Evolutionary conservation across 2,329 filamentous ascomycete genomes (phyloP).

Genomic region (Rhynchosporium graminicola): DNA sequence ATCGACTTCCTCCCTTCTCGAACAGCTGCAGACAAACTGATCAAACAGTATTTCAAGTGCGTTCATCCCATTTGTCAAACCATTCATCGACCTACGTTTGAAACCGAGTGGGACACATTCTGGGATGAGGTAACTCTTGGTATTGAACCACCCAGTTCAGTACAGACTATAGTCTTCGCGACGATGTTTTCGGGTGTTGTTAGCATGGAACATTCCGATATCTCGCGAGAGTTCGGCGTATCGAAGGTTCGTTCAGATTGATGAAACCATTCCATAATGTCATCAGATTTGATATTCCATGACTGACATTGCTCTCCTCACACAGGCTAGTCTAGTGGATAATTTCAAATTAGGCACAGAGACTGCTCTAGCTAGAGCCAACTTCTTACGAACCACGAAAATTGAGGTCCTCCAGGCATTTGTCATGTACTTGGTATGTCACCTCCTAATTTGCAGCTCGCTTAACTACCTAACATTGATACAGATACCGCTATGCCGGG

Average conservation of each 20-base stretch:
- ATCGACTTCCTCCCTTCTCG: constrained; percentile 62
- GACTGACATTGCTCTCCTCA: not conserved
- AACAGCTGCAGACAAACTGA: constrained; percentile 58
- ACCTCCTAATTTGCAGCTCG: not conserved
- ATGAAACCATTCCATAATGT: not conserved
- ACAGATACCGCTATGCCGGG: constrained; percentile 69
- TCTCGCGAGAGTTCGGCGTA: constrained; percentile 55
- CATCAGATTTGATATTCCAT: not conserved
- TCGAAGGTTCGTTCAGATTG: constrained; percentile 41
- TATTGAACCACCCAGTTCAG: constrained; percentile 62
- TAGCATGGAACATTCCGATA: constrained; percentile 59
- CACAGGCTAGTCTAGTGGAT: constrained; percentile 55
- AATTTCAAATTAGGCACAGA: constrained; percentile 68
- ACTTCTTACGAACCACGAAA: constrained; percentile 70
- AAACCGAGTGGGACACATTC: constrained; percentile 63
- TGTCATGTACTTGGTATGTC: constrained; percentile 70
- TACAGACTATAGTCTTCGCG: constrained; percentile 69
- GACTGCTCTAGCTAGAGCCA: constrained; percentile 65
- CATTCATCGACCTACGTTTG: constrained; percentile 65
- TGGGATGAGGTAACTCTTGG: constrained; percentile 62
- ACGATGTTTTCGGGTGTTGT: constrained; percentile 69
- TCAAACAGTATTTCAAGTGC: constrained; percentile 66
- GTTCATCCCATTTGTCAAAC: constrained; percentile 70
- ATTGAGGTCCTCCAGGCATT: constrained; percentile 77
- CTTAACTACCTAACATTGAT: constrained; percentile 3